Conservation (phyloP, 2,329 filamentous ascomycete genomes). For the Aspergillus oerlinghausenensis region DNA sequence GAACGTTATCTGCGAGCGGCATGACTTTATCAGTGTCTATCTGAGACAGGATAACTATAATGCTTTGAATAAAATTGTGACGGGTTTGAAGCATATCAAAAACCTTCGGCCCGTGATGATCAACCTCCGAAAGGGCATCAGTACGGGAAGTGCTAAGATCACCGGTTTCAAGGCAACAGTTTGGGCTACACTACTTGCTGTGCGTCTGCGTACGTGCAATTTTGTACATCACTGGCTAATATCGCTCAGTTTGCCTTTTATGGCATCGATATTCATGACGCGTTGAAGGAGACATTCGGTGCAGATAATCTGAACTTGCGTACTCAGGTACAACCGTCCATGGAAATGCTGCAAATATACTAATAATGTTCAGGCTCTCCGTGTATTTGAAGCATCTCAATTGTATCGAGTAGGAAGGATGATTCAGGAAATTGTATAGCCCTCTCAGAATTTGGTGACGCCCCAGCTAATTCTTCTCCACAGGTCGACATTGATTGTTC, state of each 20-base stretch:
- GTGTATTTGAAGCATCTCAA: constrained; percentile 54
- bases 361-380: constrained; percentile 46
- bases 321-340: constrained; percentile 43
- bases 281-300: constrained; percentile 54
- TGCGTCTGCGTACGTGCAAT: constrained; percentile 22
- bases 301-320: constrained; percentile 51
- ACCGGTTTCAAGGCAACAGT: constrained; percentile 60
- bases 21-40: constrained; percentile 64
- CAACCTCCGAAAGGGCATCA: constrained; percentile 74
- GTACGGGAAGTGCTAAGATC: constrained; percentile 46
- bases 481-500: constrained; percentile 76
- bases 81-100: constrained; percentile 64
- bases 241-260: constrained; percentile 62
- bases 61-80: constrained; percentile 52
- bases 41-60: constrained; percentile 63
- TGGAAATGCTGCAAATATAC: not conserved
- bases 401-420: constrained; percentile 64
- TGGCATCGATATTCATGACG: constrained; percentile 64
- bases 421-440: constrained; percentile 60
- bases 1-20: constrained; percentile 63
- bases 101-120: constrained; percentile 67
- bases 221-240: not conserved
- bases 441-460: too few relatives aligned
- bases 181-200: constrained; percentile 65
- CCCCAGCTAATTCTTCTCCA: not conserved